Percentiles rank a stretch among this genome's conserved stretches.
These are phyloP conservation scores for Candida gorgasii DNA, from an alignment of 805 yeast genomes.

Conservation along the genomic window DNA sequence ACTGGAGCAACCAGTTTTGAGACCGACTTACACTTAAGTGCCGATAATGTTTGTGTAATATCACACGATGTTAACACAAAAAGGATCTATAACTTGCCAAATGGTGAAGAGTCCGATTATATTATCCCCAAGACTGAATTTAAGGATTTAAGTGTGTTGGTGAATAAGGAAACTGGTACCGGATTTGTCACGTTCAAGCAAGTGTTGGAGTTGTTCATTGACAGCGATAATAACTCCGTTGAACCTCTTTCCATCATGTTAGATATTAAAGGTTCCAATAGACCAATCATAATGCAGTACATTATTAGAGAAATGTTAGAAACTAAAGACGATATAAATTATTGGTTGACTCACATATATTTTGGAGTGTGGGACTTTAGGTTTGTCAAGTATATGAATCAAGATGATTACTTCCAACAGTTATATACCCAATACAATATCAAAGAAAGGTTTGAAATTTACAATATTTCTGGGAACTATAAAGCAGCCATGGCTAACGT, in stretches of 20 bases:
- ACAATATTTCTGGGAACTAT: slow-evolving; percentile 39
- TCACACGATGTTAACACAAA: slow-evolving; percentile 43
- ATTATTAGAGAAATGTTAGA: slow-evolving; percentile 30
- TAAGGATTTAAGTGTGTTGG: slow-evolving; percentile 26
- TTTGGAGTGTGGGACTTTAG: slow-evolving; percentile 44
- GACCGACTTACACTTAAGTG: slow-evolving; percentile 44
- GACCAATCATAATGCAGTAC: slow-evolving; percentile 31
- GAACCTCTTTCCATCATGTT: slow-evolving; percentile 31
- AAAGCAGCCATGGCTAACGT: slow-evolving; percentile 31
- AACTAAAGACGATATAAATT: slow-evolving; percentile 29
- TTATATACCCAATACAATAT: slow-evolving; percentile 18
- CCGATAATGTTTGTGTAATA: slow-evolving; percentile 38
- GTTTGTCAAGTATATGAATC: slow-evolving; percentile 39
- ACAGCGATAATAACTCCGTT: slow-evolving; percentile 18
- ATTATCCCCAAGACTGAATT: slow-evolving; percentile 34
- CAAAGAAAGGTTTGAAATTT: slow-evolving; percentile 28
- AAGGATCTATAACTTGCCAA: slow-evolving; percentile 33
- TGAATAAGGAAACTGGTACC: slow-evolving; percentile 35
- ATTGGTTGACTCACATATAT: slow-evolving; percentile 41
- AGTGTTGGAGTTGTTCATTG: slow-evolving; percentile 33
- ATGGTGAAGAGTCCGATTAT: slow-evolving; percentile 37
- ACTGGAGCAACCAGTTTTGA: slow-evolving; percentile 42
- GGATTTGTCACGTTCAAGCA: slow-evolving; percentile 31
- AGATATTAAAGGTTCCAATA: slow-evolving; percentile 42
- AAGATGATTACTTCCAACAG: slow-evolving; percentile 34